Conservation (phyloP, 2,329 filamentous ascomycete species). For the Cladophialophora carrionii region DNA sequence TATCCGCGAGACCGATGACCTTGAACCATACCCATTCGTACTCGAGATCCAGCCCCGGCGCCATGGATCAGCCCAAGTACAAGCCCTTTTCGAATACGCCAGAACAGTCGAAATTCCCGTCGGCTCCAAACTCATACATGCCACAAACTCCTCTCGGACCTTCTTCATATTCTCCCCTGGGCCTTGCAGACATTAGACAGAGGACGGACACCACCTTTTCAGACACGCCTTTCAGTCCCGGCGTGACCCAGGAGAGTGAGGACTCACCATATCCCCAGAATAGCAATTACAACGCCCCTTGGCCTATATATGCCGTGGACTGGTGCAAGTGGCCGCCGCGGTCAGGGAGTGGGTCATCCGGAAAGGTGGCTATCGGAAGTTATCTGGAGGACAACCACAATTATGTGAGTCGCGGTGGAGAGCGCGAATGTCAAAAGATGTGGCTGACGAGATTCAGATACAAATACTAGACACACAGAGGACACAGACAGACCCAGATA, state of each 20-base stretch:
- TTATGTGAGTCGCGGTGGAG: constrained; percentile 64
- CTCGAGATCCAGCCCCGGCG: constrained; percentile 80
- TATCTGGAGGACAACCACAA: constrained; percentile 98
- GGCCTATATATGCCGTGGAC: constrained; percentile 95
- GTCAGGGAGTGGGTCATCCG: constrained; percentile 67
- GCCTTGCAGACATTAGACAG: constrained; percentile 87
- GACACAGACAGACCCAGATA: constrained; percentile 68
- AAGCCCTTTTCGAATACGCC: constrained; percentile 66
- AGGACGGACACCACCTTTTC: constrained; percentile 79
- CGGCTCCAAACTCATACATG: constrained; percentile 50
- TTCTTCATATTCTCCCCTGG: constrained; percentile 83
- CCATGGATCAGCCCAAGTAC: constrained; percentile 62
- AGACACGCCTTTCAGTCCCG: constrained; percentile 67
- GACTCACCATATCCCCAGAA: constrained; percentile 69
- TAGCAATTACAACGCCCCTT: constrained; percentile 91
- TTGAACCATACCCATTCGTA: constrained; percentile 72
- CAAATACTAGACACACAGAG: constrained; percentile 94
- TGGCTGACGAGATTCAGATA: constrained; percentile 62
- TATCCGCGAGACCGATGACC: constrained; percentile 68
- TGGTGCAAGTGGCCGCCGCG: constrained; percentile 98
- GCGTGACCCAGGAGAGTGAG: constrained; percentile 65
- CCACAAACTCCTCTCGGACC: constrained; percentile 61
- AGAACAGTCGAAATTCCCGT: constrained; percentile 65
- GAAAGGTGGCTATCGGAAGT: constrained; percentile 92
- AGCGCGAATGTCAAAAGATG: neutral